phyloP scores from a whole-genome alignment of 2,329 filamentous ascomycete genomes.

The Aspergillus sp. region DNA sequence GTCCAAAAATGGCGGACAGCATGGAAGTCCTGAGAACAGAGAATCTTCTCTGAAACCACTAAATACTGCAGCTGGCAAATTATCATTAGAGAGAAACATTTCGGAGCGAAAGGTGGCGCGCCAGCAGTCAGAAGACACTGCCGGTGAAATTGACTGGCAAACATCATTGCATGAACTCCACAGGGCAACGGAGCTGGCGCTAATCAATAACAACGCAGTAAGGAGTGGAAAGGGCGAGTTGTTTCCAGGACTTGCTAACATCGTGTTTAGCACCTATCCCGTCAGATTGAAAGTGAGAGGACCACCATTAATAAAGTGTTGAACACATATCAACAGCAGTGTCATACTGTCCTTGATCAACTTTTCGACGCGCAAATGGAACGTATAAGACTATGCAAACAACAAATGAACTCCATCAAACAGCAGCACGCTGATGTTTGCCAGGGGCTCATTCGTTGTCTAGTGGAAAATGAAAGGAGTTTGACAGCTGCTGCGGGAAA shows the following conservation, averaged over 20 bases:
- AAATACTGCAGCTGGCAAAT: not conserved
- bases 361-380: conserved; percentile 42
- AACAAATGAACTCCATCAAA: conserved; percentile 29
- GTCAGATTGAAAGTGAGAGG: conserved; percentile 49
- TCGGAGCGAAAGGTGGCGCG: not conserved
- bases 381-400: conserved; percentile 33
- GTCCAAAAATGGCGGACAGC: not conserved
- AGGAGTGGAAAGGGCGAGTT: conserved; percentile 13
- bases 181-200: conserved; percentile 22
- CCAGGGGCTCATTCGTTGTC: conserved; percentile 27
- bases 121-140: not conserved
- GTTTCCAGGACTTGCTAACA: not conserved
- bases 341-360: conserved; percentile 43
- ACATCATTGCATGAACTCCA: conserved; percentile 12
- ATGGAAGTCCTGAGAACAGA: not conserved
- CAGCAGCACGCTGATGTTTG: conserved; percentile 30
- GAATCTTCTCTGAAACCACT: not conserved
- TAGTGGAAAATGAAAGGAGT: conserved; percentile 26
- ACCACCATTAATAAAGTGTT: conserved; percentile 45
- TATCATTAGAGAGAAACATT: not conserved
- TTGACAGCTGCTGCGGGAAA: not conserved
- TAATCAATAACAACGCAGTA: conserved; percentile 31
- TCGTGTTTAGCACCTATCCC: conserved; percentile 38
- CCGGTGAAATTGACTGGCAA: not conserved
- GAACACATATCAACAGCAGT: conserved; percentile 45